These are phyloP conservation scores for Collybia sp. DNA, from an alignment of 768 basidiomycete species.

Conservation along the genomic window DNA sequence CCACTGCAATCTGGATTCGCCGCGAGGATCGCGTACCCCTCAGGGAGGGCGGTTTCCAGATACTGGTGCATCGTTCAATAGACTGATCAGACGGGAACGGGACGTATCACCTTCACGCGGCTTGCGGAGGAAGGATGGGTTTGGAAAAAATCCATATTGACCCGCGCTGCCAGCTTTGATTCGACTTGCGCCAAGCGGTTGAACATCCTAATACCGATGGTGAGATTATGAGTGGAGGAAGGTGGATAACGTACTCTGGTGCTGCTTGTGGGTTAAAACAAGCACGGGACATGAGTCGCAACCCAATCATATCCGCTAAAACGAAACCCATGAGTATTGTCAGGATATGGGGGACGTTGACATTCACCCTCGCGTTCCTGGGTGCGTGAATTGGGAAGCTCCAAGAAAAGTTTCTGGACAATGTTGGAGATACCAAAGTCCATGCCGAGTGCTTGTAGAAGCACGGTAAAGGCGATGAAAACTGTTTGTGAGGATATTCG, in stretches of 20 bases:
- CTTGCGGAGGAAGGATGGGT: conserved; percentile 79
- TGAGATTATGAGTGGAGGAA: neutral
- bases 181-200: conserved; percentile 58
- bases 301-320: conserved; percentile 81
- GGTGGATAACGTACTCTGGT: conserved; percentile 42
- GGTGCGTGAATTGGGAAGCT: conserved; percentile 79
- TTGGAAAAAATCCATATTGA: conserved; percentile 51
- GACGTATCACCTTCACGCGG: conserved; percentile 59
- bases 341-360: neutral
- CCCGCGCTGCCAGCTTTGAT: conserved; percentile 22
- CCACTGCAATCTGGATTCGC: conserved; percentile 52
- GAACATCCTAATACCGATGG: conserved; percentile 56
- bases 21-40: conserved; percentile 50
- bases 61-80: neutral
- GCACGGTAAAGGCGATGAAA: conserved; percentile 30
- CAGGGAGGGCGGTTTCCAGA: conserved; percentile 50
- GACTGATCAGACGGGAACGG: neutral
- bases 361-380: conserved; percentile 74
- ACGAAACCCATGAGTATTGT: too few species aligned
- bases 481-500: conserved; percentile 20
- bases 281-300: conserved; percentile 74
- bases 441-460: conserved; percentile 48
- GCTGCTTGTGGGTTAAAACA: conserved; percentile 84
- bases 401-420: conserved; percentile 46
- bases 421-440: conserved; percentile 48